Evolutionary conservation across 1,284 basidiomycete species (phyloP).

Genomic region (Sutorius eximius): DNA sequence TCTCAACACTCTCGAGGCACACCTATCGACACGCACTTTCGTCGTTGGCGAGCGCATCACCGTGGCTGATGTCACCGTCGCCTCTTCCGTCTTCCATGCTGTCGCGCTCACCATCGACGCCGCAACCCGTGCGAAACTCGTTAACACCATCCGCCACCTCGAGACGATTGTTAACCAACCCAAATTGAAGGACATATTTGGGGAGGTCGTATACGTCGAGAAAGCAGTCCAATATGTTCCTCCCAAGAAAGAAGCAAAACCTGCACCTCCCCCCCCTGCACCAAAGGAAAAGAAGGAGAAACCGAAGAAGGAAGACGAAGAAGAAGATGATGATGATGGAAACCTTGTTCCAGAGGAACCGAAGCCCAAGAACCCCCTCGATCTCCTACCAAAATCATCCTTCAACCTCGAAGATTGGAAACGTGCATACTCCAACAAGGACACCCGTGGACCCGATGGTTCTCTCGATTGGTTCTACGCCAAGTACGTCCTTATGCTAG

Average conservation of each 20-base stretch:
- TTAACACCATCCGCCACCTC: constrained; percentile 81
- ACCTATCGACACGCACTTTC: constrained; percentile 83
- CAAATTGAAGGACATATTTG: constrained; percentile 67
- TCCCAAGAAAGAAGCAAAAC: constrained; percentile 68
- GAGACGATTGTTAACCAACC: constrained; percentile 87
- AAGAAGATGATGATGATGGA: constrained; percentile 68
- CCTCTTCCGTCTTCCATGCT: constrained; percentile 54
- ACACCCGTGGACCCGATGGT: constrained; percentile 78
- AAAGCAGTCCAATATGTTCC: constrained; percentile 74
- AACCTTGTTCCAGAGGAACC: constrained; percentile 63
- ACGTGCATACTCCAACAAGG: constrained; percentile 96
- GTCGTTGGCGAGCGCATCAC: constrained; percentile 94
- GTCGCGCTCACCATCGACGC: constrained; percentile 62
- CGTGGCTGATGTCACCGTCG: constrained; percentile 83
- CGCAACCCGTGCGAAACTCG: constrained; percentile 60
- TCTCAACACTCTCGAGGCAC: constrained; percentile 68
- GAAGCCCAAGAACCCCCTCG: constrained; percentile 93
- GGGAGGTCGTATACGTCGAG: constrained; percentile 61
- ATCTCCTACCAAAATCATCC: constrained; percentile 85
- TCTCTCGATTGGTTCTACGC: constrained; percentile 88
- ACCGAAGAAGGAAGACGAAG: constrained; percentile 57
- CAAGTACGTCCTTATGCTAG: constrained; percentile 53
- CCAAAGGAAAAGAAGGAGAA: constrained; percentile 62
- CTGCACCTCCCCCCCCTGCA: constrained; percentile 39
- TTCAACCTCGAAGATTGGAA: constrained; percentile 99